A percentile compares a stretch with the other conserved stretches of the same genome.
Conservation (phyloP, 108 stramenopile species). For the Nannochloropsis gaditana region DNA sequence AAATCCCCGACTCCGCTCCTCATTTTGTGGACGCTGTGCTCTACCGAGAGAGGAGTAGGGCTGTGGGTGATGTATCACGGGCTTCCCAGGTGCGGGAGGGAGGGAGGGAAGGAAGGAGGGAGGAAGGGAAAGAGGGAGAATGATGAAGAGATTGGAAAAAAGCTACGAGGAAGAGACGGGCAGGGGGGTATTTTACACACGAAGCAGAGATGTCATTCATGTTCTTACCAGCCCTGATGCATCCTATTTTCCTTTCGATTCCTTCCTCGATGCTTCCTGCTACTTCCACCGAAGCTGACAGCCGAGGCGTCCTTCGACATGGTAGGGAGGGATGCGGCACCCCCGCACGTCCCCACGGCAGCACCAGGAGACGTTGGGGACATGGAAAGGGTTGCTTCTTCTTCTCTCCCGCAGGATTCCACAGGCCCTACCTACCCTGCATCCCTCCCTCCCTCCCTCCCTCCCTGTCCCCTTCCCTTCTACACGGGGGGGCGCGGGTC, state of each 20-base stretch:
- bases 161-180: too few species aligned
- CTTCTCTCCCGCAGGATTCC: not conserved
- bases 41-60: not conserved
- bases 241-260: not conserved
- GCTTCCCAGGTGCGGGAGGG: not conserved
- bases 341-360: not conserved
- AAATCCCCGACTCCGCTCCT: not conserved
- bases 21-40: not conserved
- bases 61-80: not conserved
- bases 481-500: not conserved
- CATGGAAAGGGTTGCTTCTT: not conserved
- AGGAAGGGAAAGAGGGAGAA: not conserved
- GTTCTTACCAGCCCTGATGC: too few species aligned
- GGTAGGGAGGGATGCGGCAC: not conserved
- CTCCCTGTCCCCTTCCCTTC: constrained; percentile 11
- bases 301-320: not conserved
- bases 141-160: too few species aligned
- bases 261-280: not conserved
- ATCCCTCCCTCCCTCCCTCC: not conserved
- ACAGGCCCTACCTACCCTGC: too few species aligned
- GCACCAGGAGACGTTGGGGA: not conserved
- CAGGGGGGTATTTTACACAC: too few species aligned
- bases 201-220: too few species aligned
- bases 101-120: constrained; percentile 14
- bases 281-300: not conserved